phyloP scores from a whole-genome alignment of 2,329 filamentous ascomycete genomes.

The Trichophyton benhamiae region DNA sequence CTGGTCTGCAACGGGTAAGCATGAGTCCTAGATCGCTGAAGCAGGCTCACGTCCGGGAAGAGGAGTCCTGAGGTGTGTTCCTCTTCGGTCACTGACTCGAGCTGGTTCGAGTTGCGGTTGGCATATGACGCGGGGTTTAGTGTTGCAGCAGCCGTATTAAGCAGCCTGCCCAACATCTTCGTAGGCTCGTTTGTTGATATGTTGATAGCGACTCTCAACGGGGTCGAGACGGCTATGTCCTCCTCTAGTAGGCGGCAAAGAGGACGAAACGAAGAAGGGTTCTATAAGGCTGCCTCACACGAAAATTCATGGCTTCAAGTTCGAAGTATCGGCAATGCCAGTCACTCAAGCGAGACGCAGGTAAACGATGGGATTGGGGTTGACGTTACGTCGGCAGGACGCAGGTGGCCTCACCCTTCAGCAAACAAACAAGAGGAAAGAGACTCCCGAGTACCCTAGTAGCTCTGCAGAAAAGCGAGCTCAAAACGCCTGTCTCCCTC shows the following conservation, averaged over 20 bases:
- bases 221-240: neutral
- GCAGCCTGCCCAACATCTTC: conserved; percentile 32
- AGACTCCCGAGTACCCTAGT: neutral
- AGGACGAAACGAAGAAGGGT: neutral
- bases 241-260: neutral
- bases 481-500: neutral
- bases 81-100: conserved; percentile 39
- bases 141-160: conserved; percentile 34
- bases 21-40: conserved; percentile 30
- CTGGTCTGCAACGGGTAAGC: conserved; percentile 32
- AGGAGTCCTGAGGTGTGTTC: conserved; percentile 38
- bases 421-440: neutral
- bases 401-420: neutral
- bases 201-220: neutral
- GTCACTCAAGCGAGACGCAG: neutral
- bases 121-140: conserved; percentile 31
- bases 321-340: neutral
- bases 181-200: neutral
- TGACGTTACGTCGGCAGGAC: neutral
- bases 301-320: neutral
- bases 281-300: neutral
- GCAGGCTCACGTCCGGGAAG: conserved; percentile 35
- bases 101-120: conserved; percentile 26
- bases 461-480: neutral
- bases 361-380: neutral